A percentile compares a stretch with the other conserved stretches of the same genome.
These are phyloP conservation scores for Pouteria campechiana DNA, from an alignment of 179 eudicot genomes.

Conservation along the genomic window DNA sequence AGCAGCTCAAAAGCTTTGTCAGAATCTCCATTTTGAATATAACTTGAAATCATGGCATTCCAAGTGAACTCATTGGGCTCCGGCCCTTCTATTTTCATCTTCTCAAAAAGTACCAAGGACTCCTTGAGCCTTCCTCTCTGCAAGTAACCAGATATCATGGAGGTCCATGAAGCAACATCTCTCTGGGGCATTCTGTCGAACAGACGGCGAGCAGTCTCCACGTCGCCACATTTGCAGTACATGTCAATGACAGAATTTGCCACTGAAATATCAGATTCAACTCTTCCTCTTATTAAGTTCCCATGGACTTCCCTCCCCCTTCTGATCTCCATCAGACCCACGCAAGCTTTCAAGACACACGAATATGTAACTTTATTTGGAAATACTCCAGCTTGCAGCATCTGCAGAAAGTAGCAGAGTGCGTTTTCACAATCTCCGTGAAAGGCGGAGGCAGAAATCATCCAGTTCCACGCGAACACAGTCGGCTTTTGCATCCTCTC, in stretches of 20 bases:
- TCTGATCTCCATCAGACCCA: constrained; percentile 44
- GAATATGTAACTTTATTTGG: constrained; percentile 44
- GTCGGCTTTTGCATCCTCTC: constrained; percentile 30
- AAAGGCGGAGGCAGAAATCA: constrained; percentile 49
- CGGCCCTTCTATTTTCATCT: constrained; percentile 39
- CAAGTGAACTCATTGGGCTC: constrained; percentile 58
- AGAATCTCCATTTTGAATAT: constrained; percentile 44
- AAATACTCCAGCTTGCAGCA: constrained; percentile 15
- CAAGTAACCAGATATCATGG: constrained; percentile 46
- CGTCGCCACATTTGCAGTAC: constrained; percentile 45
- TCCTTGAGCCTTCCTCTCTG: constrained; percentile 23
- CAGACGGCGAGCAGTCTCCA: constrained; percentile 26
- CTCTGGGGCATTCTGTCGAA: constrained; percentile 34
- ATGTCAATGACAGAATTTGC: constrained; percentile 52
- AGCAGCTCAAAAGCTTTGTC: constrained; percentile 23
- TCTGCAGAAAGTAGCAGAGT: constrained; percentile 30
- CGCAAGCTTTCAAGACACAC: constrained; percentile 43
- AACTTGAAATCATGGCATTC: constrained; percentile 39
- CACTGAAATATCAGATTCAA: constrained; percentile 24
- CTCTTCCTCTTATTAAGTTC: constrained; percentile 26
- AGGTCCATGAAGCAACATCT: constrained; percentile 63
- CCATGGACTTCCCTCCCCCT: constrained; percentile 50
- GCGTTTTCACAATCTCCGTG: constrained; percentile 33
- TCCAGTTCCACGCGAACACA: constrained; percentile 63
- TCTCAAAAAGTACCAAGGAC: constrained; percentile 32